Evolutionary conservation across 176 grass and related monocot species (phyloP).

Genomic region (barley (Hordeum vulgare)): MorexV3_pseudomolecules_assembly NC_058521.1:75634844-75635343

Average conservation of each 20-base stretch:
- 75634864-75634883: not conserved
- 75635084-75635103: no score
- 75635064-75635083: not conserved
- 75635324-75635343: not conserved
- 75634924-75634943: not conserved
- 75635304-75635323: not conserved
- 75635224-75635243: no score
- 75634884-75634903: not conserved
- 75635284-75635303: not conserved
- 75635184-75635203: not conserved
- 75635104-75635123: not conserved
- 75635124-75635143: not conserved
- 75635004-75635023: not conserved
- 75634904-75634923: not conserved
- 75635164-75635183: not conserved
- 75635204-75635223: not conserved
- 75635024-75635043: not conserved
- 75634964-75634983: not conserved
- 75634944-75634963: not conserved
- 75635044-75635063: not conserved
- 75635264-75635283: not conserved
- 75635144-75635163: not conserved
- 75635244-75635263: not conserved
- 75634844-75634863: not conserved
- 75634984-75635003: not conserved